Base-by-base conservation (phyloP, 2,329 filamentous ascomycete genomes). In the Fusarium nodosum region DNA sequence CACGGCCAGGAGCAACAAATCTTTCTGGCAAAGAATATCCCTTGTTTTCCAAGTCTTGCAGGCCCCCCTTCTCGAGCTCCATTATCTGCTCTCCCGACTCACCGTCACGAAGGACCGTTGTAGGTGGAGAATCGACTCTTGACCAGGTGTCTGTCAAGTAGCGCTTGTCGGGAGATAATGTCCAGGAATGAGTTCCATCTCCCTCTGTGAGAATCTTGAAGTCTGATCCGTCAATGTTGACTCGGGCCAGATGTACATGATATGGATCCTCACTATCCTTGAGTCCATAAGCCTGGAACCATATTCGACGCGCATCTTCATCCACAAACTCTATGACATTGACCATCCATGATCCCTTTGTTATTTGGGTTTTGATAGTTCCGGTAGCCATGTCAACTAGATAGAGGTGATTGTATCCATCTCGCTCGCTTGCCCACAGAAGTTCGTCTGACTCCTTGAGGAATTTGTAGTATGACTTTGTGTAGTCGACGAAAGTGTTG, bases 321-420 rank as follows among this genome's bases (percentile, higher is more conserved):
- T 76, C 74, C n/a, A 75, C 50, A 28, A 28, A 48, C 9, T 75
- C 69, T 13, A 77, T 63, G 3, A 57, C n/a, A 7, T 53, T 56
- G 11, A 77, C 67, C 15, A 74, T 56, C 76, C 76, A 78, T 1
- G 59, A 4, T 9, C 75, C 76, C 5, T 59, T 66, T 6, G 76
- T 78, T 5, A 78, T 66, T 42, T 75, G 76, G 1, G 38, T 58
- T 7, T 75, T 69, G 16, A 71, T 53, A 11, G 66, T 59, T 6
- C 65, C 71, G 7, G 45, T 56, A 2, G 20, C 7, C 4, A 68
- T 30, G 28, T 73, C 62, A 11, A 73, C 26, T 4, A 77, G 72
- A 31, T 78, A 77, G 1, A 78, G 51, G 20, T 78, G 76, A 9
- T 74, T 74, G 54, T 71, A 71, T 16, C 75, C 75, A 31, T 77